phyloP scores from a whole-genome alignment of 1,284 basidiomycete genomes.

The Moniliella sp. region DNA sequence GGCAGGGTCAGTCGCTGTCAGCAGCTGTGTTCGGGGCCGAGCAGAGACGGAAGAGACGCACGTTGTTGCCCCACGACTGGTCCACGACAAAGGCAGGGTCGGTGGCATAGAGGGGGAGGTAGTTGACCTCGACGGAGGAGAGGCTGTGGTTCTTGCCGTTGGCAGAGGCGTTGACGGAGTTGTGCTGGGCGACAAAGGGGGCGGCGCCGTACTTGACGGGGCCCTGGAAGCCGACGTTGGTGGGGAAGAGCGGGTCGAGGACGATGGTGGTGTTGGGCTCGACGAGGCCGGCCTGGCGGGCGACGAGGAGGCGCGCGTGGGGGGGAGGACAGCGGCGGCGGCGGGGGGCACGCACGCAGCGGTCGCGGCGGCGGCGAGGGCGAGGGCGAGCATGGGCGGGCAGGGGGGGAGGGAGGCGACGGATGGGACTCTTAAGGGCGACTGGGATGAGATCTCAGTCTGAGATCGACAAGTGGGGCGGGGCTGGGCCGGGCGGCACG shows the following conservation, averaged over 20 bases:
- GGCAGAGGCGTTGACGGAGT: conserved; percentile 11
- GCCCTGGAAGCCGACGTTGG: conserved; percentile 21
- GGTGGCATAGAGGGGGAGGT: conserved; percentile 6
- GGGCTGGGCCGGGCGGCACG: too few species aligned
- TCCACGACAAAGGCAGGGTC: conserved; percentile 11
- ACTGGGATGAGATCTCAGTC: too few species aligned
- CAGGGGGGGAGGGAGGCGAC: too few species aligned
- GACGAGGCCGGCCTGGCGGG: neutral
- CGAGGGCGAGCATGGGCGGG: too few species aligned
- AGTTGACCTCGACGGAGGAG: conserved; percentile 16
- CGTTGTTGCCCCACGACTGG: conserved; percentile 12
- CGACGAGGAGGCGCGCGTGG: neutral
- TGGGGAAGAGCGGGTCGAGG: conserved; percentile 12
- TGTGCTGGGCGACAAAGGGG: conserved; percentile 18
- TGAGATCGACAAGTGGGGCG: too few species aligned
- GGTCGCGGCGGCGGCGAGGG: too few species aligned
- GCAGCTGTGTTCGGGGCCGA: neutral
- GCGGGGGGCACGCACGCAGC: too few species aligned
- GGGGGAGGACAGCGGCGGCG: too few species aligned
- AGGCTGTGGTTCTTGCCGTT: too few species aligned
- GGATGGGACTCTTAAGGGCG: too few species aligned
- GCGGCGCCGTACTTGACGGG: conserved; percentile 6
- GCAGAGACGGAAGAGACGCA: neutral
- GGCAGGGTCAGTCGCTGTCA: neutral
- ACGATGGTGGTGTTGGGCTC: conserved; percentile 3